Evolutionary conservation across 305 asterid species (phyloP), one percentile per base, ranked within the genome.

Genomic region (Fraxinus floribunda): DNA sequence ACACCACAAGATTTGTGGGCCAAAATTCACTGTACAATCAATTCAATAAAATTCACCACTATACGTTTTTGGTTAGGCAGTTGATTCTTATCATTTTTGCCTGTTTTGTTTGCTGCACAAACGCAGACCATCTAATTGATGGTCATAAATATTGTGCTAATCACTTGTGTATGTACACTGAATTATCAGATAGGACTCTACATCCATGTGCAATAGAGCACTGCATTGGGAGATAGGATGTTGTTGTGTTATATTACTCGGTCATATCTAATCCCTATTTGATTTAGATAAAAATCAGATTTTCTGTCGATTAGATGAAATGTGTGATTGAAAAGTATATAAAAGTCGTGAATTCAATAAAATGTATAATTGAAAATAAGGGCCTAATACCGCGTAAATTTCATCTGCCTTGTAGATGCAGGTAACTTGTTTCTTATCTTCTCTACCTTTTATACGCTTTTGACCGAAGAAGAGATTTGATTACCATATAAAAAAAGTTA

Each of bases 31-130:
- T 20, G 34, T 26, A 29, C n/a, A 29, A 26, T 66, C 74, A 70
- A 81, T 57, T 41, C 35, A 77, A 46, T 52, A 30, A 41, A 22
- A 79, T 46, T 6, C 77, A 62, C 68, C 24, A 20, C 16, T 85
- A 82, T 41, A 91, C 84, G 24, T 77, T 46, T 86, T 83, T 6
- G 84, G 88, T 22, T 77, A 68, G 76, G 49, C 83, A 85, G 9
- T 81, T 80, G 44, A 79, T 78, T 83, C 70, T 77, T 7, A 70
- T 64, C 81, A 36, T 36, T 77, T 73, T 82, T 72, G 52, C 83
- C 81, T 5, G 44, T 80, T 64, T 83, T 79, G 78, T 87, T 83
- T 80, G 82, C 76, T 79, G 84, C 82, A 46, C 52, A 78, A 49
- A 62, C 52, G 84, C 83, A 79, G 84, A 78, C 79, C 68, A 80